A percentile compares a stretch with the other conserved stretches of the same genome.
These are phyloP conservation scores for Podaxis sp. DNA, from an alignment of 768 basidiomycete species.

Conservation along the genomic window DNA sequence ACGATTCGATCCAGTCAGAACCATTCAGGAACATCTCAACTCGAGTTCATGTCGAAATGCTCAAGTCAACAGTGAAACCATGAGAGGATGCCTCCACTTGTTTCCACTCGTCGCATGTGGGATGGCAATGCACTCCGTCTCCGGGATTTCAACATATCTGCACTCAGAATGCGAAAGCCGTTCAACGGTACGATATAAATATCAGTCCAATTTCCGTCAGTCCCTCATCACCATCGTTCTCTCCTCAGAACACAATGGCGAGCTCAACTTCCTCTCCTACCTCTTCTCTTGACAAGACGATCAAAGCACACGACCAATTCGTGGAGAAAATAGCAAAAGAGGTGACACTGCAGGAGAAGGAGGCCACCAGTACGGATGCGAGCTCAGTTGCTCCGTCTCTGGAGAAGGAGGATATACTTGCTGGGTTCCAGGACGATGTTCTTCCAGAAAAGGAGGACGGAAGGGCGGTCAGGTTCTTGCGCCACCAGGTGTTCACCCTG, in stretches of 20 bases:
- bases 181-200: neutral
- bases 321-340: neutral
- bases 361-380: neutral
- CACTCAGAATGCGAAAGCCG: neutral
- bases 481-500: slow-evolving; percentile 49
- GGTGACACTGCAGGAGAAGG: neutral
- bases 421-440: slow-evolving; percentile 3
- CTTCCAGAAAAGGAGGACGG: slow-evolving; percentile 2
- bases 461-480: slow-evolving; percentile 22
- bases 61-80: neutral
- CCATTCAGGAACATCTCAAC: neutral
- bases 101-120: neutral
- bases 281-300: neutral
- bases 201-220: neutral
- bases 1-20: neutral
- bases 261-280: neutral
- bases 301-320: neutral
- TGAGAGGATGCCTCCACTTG: neutral
- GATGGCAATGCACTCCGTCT: neutral
- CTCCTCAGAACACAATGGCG: neutral
- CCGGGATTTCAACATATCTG: neutral
- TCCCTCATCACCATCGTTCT: neutral
- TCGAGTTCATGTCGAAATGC: neutral
- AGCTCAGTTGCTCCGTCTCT: neutral
- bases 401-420: neutral